These are phyloP conservation scores for Botrytis galanthina DNA, from an alignment of 2,329 filamentous ascomycete species.

Conservation along the genomic window DNA sequence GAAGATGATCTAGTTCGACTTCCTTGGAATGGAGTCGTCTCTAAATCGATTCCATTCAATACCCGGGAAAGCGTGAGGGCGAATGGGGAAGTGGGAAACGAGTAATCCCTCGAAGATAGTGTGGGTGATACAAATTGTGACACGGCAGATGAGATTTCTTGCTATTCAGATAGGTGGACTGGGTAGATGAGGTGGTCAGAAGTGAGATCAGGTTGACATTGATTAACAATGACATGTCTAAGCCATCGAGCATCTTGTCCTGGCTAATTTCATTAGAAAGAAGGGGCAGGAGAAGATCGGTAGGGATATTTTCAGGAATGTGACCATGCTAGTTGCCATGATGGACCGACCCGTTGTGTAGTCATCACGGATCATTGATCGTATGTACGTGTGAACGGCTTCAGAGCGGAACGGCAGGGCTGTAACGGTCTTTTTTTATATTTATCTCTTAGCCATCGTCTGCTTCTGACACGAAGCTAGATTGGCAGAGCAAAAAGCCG, in stretches of 20 bases:
- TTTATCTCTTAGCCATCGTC: not conserved
- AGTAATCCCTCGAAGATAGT: not conserved
- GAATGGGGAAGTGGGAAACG: not conserved
- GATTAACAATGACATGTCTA: not conserved
- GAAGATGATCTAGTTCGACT: not conserved
- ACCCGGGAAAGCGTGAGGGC: not conserved
- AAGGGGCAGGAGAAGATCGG: not conserved
- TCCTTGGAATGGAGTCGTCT: not conserved
- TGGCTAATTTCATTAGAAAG: not conserved
- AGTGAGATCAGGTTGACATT: not conserved
- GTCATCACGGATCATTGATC: conserved; percentile 16
- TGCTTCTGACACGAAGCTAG: not conserved
- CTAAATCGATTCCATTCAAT: not conserved
- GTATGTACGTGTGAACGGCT: not conserved
- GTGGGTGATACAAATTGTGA: not conserved
- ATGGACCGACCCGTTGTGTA: conserved; percentile 18
- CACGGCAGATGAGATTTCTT: not conserved
- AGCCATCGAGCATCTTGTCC: not conserved
- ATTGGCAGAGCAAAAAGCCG: not conserved
- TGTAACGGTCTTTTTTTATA: conserved; percentile 14
- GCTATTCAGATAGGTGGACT: not conserved
- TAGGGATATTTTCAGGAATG: conserved; percentile 14
- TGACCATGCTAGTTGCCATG: conserved; percentile 11
- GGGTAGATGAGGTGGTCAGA: not conserved
- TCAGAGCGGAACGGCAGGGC: conserved; percentile 6